Evolutionary conservation across 2,329 filamentous ascomycete genomes (phyloP).

Genomic region (Colletotrichum melonis): DNA sequence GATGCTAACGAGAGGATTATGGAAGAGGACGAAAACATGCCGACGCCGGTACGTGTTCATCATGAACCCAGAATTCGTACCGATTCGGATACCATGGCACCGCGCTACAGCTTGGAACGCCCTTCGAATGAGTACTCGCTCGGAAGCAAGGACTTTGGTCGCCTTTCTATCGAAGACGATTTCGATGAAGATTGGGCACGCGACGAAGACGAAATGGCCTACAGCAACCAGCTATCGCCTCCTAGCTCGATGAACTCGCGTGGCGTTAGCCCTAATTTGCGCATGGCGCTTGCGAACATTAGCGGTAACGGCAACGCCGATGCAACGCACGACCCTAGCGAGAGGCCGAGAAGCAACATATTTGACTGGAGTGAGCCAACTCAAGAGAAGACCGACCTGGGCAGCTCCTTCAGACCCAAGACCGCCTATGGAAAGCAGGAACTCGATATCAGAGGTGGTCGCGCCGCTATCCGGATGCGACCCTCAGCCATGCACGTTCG

Average conservation of each 20-base stretch:
- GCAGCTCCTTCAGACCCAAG: constrained; percentile 72
- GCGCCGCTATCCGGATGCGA: constrained; percentile 73
- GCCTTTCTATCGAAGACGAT: constrained; percentile 70
- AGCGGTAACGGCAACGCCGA: constrained; percentile 59
- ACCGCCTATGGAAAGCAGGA: constrained; percentile 84
- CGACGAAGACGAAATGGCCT: constrained; percentile 64
- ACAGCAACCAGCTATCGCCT: constrained; percentile 68
- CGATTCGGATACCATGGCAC: constrained; percentile 39
- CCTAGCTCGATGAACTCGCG: constrained; percentile 66
- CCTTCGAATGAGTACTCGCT: constrained; percentile 47
- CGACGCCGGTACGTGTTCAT: constrained; percentile 60
- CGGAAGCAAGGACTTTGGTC: constrained; percentile 55
- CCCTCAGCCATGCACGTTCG: constrained; percentile 78
- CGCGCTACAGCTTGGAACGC: constrained; percentile 43
- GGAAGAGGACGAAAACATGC: constrained; percentile 70
- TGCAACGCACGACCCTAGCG: constrained; percentile 43
- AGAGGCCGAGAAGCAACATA: constrained; percentile 73
- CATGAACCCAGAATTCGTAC: constrained; percentile 43
- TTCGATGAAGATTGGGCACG: constrained; percentile 73
- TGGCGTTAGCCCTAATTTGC: constrained; percentile 63
- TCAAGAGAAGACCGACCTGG: constrained; percentile 71
- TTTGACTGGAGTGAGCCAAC: constrained; percentile 83
- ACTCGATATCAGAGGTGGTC: constrained; percentile 76
- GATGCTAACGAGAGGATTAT: constrained; percentile 68
- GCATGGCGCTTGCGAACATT: constrained; percentile 64